Conservation (phyloP, 345 rosid genomes). For the Populus simonii region DNA sequence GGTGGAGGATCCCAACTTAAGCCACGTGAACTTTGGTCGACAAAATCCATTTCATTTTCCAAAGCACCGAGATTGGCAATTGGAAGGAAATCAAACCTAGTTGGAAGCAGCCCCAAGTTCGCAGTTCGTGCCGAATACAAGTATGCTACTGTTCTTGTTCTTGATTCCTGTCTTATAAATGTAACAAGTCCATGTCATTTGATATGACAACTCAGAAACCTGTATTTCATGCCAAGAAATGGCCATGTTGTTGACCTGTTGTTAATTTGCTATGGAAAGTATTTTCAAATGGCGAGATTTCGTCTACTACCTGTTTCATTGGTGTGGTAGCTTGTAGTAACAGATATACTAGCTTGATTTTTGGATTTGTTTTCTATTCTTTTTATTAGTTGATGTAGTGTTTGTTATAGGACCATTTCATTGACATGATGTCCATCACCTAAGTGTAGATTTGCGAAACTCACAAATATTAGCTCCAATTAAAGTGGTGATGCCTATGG, state of each 20-base stretch:
- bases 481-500: too few relatives aligned
- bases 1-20: constrained; percentile 43
- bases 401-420: too few relatives aligned
- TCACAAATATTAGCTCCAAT: too few relatives aligned
- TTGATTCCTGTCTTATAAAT: neutral
- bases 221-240: neutral
- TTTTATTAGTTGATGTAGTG: too few relatives aligned
- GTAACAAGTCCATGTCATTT: neutral
- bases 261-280: too few relatives aligned
- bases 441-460: too few relatives aligned
- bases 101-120: constrained; percentile 26
- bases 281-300: too few relatives aligned
- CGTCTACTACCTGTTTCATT: too few relatives aligned
- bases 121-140: constrained; percentile 59
- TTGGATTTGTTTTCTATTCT: too few relatives aligned
- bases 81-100: constrained; percentile 37
- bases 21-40: constrained; percentile 35
- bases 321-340: too few relatives aligned
- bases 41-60: constrained; percentile 39
- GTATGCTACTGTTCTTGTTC: constrained; percentile 32
- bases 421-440: too few relatives aligned
- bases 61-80: constrained; percentile 37
- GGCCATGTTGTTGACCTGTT: neutral
- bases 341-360: too few relatives aligned
- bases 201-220: neutral